phyloP scores from a whole-genome alignment of 2,329 filamentous ascomycete species.

The Zasmidium angulare region DNA sequence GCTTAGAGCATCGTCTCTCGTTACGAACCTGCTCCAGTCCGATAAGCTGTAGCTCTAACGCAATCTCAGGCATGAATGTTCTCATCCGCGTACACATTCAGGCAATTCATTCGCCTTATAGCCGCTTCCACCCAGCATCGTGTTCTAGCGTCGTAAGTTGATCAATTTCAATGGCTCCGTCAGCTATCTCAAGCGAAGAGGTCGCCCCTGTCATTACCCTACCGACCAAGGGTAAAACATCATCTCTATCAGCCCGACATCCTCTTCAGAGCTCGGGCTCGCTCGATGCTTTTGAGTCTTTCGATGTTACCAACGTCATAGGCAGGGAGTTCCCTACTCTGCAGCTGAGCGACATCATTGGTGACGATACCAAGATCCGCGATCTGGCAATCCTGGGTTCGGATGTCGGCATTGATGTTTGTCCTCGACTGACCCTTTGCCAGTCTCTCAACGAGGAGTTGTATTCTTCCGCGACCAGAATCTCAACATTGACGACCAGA shows the following conservation, averaged over 20 bases:
- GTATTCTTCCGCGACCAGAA: slow-evolving; percentile 61
- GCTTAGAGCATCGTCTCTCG: not conserved
- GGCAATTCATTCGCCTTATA: not conserved
- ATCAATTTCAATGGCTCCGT: not conserved
- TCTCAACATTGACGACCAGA: slow-evolving; percentile 63
- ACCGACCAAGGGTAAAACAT: not conserved
- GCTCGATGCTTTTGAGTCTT: slow-evolving; percentile 46
- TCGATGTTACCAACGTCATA: slow-evolving; percentile 54
- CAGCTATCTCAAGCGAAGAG: not conserved
- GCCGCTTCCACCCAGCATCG: too few relatives aligned
- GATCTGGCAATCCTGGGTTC: slow-evolving; percentile 59
- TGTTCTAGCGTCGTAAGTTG: not conserved
- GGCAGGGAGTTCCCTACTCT: slow-evolving; percentile 48
- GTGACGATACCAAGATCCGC: slow-evolving; percentile 38
- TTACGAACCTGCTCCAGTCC: not conserved
- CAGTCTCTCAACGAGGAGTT: slow-evolving; percentile 68
- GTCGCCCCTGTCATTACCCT: not conserved
- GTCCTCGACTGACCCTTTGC: slow-evolving; percentile 6
- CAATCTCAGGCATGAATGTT: not conserved
- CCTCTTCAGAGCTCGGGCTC: slow-evolving; percentile 37
- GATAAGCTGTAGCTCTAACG: not conserved
- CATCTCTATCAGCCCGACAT: not conserved
- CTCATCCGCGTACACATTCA: not conserved
- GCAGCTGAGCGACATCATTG: slow-evolving; percentile 37
- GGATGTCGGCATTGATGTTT: not conserved